Base-by-base conservation (phyloP, 2,329 filamentous ascomycete genomes). In the Xylariaceae sp. region DNA sequence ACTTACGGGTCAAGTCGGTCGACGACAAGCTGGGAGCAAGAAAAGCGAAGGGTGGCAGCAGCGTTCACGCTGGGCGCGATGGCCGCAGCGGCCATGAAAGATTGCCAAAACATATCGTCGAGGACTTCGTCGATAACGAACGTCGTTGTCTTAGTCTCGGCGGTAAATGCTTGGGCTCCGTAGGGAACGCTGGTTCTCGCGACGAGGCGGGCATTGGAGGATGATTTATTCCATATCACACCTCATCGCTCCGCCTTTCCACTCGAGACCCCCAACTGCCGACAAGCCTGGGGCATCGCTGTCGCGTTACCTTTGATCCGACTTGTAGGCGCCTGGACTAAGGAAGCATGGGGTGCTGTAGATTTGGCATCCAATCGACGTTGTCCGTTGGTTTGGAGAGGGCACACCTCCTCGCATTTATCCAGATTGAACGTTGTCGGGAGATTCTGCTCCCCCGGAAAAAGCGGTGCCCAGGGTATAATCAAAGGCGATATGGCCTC, bases 1-100 rank as follows among this genome's bases (percentile, higher is more conserved):
- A 43, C 56, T 51, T 34, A 59, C 56, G 56, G 56, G 40, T 59
- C 56, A 26, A 59, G 47, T 37, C 56, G 55, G 19, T 59, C 56
- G 19, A 59, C 56, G 9, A 59, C 55, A 16, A 59, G 55, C 37
- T 59, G 55, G 9, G 56, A 57, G 44, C 56, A 59, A 6, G 56
- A 59, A 42, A 59, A 59, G 15, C 56, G 56, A 37, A 59, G 53
- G 17, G 55, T 57, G 31, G 56, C 55, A 18, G 49, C 49, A 28
- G 50, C 55, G 13, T 54, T 43, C 13, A 53, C 50, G 38, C 42
- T 50, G 28, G 53, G 49, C 35, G 37, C 47, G 16, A 52, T 35
- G 41, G 44, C 52, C 44, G 49, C 51, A 22, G 46, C 50, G 38
- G 49, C 46, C 12, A 56, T 44, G 29, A 57, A 45, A 33, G 39